These are phyloP conservation scores for Dendryphion nanum DNA, from an alignment of 2,329 filamentous ascomycete species.

Conservation along the genomic window DNA sequence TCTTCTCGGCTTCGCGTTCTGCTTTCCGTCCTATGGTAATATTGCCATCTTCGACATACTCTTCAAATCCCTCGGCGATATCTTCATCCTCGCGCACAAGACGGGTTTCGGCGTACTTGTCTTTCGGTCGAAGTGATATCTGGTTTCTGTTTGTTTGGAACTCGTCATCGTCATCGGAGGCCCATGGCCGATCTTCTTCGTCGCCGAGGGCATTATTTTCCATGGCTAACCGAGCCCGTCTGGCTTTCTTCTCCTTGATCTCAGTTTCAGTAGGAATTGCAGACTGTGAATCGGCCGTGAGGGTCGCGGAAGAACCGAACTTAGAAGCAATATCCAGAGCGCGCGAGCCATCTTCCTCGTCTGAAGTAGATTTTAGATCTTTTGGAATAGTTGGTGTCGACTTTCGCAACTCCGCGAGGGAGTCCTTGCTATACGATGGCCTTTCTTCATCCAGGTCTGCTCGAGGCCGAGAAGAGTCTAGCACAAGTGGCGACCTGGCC, in stretches of 20 bases:
- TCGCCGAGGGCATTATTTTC: constrained; percentile 62
- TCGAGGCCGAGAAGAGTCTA: constrained; percentile 50
- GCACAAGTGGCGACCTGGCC: constrained; percentile 46
- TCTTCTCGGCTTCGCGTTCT: constrained; percentile 66
- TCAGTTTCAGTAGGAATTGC: constrained; percentile 78
- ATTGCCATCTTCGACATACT: constrained; percentile 81
- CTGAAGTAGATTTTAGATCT: constrained; percentile 46
- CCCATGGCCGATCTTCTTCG: constrained; percentile 43
- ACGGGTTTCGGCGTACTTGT: constrained; percentile 66
- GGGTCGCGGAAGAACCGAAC: constrained; percentile 55
- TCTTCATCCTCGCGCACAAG: constrained; percentile 87
- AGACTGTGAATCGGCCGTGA: constrained; percentile 27
- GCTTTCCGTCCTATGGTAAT: constrained; percentile 77
- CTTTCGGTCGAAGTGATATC: constrained; percentile 54
- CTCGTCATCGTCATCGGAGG: constrained; percentile 42
- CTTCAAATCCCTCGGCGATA: constrained; percentile 88
- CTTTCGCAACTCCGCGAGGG: constrained; percentile 79
- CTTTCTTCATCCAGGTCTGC: constrained; percentile 59
- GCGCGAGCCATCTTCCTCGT: constrained; percentile 47
- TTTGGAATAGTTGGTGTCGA: constrained; percentile 82
- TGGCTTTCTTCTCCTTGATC: constrained; percentile 86
- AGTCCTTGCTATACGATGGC: constrained; percentile 82
- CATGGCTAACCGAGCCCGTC: constrained; percentile 75
- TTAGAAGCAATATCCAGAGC: constrained; percentile 49
- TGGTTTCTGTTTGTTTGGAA: constrained; percentile 39